Conservation (phyloP, 2,329 filamentous ascomycete genomes). For the Ophiostoma sp. region DNA sequence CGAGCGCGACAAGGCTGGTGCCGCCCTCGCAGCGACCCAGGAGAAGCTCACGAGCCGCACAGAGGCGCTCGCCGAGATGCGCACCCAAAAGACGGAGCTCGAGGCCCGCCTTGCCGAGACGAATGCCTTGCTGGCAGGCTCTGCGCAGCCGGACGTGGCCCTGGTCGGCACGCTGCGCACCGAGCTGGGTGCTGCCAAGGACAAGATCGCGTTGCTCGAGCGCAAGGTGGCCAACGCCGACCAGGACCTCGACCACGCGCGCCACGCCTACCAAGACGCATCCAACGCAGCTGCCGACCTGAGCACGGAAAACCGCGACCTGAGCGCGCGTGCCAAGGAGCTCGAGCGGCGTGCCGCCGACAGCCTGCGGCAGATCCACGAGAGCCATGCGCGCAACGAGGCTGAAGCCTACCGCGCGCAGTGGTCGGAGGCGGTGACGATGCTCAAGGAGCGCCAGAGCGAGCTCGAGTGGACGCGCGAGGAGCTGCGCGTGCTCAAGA, state of each 20-base stretch:
- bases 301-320: slow-evolving; percentile 41
- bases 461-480: slow-evolving; percentile 46
- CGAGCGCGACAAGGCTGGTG: slow-evolving; percentile 37
- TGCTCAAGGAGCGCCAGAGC: slow-evolving; percentile 46
- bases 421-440: slow-evolving; percentile 39
- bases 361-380: slow-evolving; percentile 44
- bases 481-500: slow-evolving; percentile 45
- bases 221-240: slow-evolving; percentile 36
- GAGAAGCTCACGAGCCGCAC: slow-evolving; percentile 37
- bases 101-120: slow-evolving; percentile 37
- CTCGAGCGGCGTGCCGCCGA: slow-evolving; percentile 41
- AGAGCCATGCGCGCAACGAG: slow-evolving; percentile 40
- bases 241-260: slow-evolving; percentile 51
- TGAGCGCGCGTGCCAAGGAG: slow-evolving; percentile 40
- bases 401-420: slow-evolving; percentile 35
- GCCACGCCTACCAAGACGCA: slow-evolving; percentile 54
- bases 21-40: slow-evolving; percentile 35
- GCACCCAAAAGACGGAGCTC: slow-evolving; percentile 35
- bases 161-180: slow-evolving; percentile 40
- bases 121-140: slow-evolving; percentile 32
- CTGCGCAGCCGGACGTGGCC: slow-evolving; percentile 34
- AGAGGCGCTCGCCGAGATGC: slow-evolving; percentile 37
- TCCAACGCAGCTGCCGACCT: slow-evolving; percentile 45
- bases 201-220: slow-evolving; percentile 38
- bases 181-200: slow-evolving; percentile 37